Evolutionary conservation across 768 basidiomycete species (phyloP), one percentile per base, ranked within the genome.

Genomic region (Inosperma sp.): DNA sequence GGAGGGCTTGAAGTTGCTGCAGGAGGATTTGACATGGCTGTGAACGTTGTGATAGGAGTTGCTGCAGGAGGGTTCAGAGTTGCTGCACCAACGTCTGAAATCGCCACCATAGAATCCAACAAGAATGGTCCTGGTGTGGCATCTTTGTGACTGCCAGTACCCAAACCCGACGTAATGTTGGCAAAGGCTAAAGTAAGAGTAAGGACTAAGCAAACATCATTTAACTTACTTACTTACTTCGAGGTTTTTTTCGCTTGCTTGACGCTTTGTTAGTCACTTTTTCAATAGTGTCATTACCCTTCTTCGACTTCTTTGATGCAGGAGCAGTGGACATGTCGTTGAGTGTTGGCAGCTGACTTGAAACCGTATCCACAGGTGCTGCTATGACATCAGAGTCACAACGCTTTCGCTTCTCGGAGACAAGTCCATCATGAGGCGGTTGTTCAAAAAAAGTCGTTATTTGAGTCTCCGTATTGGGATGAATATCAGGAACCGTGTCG

Each of bases 161-260:
- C 48, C 35, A 48, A 37, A 39, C 48, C 35, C 3, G 48, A 26
- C 10, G 35, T 48, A 29, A 48, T 8, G 4, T 48, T 48, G 27
- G 48, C 35, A 3, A 48, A 39, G 34, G 33, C 48, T 48, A 39
- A 36, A 35, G 16, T 36, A 33, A 16, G 31, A 16, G 9, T 16
- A 33, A 16, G 9, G 16, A 9, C n/a, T 33, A 9, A 33, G 31
- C 31, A 33, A 9, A 16, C n/a, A 33, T 33, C 16, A 19, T 22
- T 48, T 19, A 26, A 3, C 21, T 1, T 37, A 5, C 21, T 17
- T 48, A 48, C 35, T 48, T 33, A 46, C 44, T 33, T 33, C 6
- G 31, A 46, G 44, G 21, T 34, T 46, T 46, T 48, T 48, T 48
- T 35, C 14, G 40, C 16, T 29, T 48, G 48, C 16, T 30, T 23